Base-by-base conservation (phyloP, 495 filamentous ascomycete species). In the Hypoxylon lienhwacheense region DNA sequence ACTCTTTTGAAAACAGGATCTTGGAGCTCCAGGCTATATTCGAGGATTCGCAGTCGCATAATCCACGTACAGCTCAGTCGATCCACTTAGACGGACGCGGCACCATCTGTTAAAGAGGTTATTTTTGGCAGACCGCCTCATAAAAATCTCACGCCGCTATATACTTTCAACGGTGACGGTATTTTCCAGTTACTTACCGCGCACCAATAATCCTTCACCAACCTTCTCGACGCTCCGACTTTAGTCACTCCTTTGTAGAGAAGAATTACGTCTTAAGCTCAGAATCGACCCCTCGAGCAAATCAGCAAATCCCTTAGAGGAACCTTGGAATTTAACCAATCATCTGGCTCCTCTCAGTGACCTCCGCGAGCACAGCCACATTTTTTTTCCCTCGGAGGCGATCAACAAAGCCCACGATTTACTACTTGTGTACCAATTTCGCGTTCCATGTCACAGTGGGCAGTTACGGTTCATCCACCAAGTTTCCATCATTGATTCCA, bases 171-270 rank as follows among this genome's bases (percentile, higher is more conserved):
- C 52, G 36, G 7, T 47, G 14, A 34, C 53, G 36, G 19, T 31
- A 24, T 12, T 37, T 52, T 22, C 25, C 15, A 56, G 36, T 42
- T 35, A 28, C 29, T 45, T 37, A 15, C 14, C 26, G 20, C 15
- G 32, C 22, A 12, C 12, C 11, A 34, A 39, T 17, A 10, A 21
- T 3, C 25, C 21, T 45, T 40, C 22, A 14, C 19, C 28, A 39
- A 12, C 44, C 5, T 37, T 29, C 17, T 46, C 31, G 19, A 47
- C 33, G 6, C 41, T 46, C 53, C 59, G 14, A 63, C 50, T 59
- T 37, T 19, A 59, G 55, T 58, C 59, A 49, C 43, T 55, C 55
- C 45, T 63, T 59, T 63, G 39, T 46, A 54, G 11, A 59, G 21
- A 48, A 40, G n/a, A n/a, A n/a, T n/a, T n/a, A n/a, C n/a, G n/a